Evolutionary conservation across 1,284 basidiomycete species (phyloP).

Genomic region (Ganoderma sp.): DNA sequence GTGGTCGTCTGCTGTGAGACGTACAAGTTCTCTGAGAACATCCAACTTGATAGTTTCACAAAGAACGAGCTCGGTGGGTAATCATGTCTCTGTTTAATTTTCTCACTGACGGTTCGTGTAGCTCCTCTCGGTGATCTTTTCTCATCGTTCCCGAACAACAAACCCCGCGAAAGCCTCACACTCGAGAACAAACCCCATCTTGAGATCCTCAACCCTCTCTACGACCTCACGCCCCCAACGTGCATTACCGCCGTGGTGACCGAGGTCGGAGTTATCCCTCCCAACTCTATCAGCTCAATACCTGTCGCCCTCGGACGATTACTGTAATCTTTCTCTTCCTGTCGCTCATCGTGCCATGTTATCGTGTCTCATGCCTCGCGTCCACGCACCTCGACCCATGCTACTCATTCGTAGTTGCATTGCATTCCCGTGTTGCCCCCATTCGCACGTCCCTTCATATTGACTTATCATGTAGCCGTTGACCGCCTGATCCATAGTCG

Average conservation of each 20-base stretch:
- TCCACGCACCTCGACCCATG: conserved; percentile 23
- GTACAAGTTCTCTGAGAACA: conserved; percentile 96
- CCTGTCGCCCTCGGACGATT: conserved; percentile 72
- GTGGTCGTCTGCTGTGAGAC: conserved; percentile 98
- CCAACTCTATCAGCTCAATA: conserved; percentile 82
- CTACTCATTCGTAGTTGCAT: conserved; percentile 22
- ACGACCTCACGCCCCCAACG: conserved; percentile 89
- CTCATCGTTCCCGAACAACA: conserved; percentile 44
- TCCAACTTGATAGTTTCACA: conserved; percentile 93
- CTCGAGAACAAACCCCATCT: conserved; percentile 54
- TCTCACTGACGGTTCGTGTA: conserved; percentile 23
- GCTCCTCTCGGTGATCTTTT: conserved; percentile 47
- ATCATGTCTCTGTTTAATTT: not conserved
- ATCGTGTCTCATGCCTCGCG: conserved; percentile 16
- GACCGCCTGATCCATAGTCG: not conserved
- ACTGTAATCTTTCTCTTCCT: conserved; percentile 35
- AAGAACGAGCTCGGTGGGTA: conserved; percentile 90
- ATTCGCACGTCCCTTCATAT: conserved; percentile 15
- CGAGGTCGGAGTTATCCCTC: conserved; percentile 91
- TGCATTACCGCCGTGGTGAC: conserved; percentile 96
- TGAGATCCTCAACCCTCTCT: conserved; percentile 83
- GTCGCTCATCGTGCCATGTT: conserved; percentile 25
- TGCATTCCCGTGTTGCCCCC: conserved; percentile 21
- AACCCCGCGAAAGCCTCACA: conserved; percentile 46
- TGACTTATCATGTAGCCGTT: conserved; percentile 24